These are phyloP conservation scores for Papiliotrema flavescens DNA, from an alignment of 1,284 basidiomycete genomes.

Conservation along the genomic window DNA sequence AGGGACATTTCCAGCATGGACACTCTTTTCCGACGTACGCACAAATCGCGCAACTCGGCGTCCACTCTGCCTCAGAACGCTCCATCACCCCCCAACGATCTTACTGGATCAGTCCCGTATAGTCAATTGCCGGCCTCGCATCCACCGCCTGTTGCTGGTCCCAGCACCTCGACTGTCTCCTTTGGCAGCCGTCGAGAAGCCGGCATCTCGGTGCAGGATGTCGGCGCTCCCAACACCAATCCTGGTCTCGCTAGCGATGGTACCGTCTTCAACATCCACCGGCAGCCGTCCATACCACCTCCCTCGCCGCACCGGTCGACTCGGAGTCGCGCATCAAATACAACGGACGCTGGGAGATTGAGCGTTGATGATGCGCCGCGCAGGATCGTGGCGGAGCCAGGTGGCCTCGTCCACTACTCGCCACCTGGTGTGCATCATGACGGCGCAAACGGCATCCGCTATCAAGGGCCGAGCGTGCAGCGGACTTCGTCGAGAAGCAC, in stretches of 20 bases:
- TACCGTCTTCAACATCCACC: slow-evolving; percentile 9
- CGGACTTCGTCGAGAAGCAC: slow-evolving; percentile 9
- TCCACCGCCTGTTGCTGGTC: slow-evolving; percentile 30
- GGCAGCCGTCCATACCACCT: slow-evolving; percentile 4
- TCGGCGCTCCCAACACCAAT: slow-evolving; percentile 36
- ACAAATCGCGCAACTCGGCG: slow-evolving; percentile 20
- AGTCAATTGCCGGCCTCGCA: slow-evolving; percentile 24
- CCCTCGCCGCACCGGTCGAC: slow-evolving; percentile 10
- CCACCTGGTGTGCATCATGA: neutral
- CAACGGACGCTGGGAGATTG: slow-evolving; percentile 10
- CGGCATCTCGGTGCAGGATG: slow-evolving; percentile 3
- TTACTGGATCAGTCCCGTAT: slow-evolving; percentile 30
- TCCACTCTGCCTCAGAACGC: slow-evolving; percentile 12
- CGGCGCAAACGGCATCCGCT: slow-evolving; percentile 11
- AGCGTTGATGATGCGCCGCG: neutral
- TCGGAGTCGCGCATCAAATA: slow-evolving; percentile 12
- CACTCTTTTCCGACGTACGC: slow-evolving; percentile 31
- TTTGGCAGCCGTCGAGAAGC: slow-evolving; percentile 4
- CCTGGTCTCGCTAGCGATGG: slow-evolving; percentile 28
- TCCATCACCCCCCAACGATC: slow-evolving; percentile 17
- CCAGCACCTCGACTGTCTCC: slow-evolving; percentile 15
- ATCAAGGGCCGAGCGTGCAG: slow-evolving; percentile 11
- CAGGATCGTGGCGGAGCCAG: neutral
- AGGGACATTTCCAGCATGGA: slow-evolving; percentile 18
- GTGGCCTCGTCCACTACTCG: neutral